phyloP scores from a whole-genome alignment of 2,329 filamentous ascomycete genomes.

The Ophiosphaerella narmari region DNA sequence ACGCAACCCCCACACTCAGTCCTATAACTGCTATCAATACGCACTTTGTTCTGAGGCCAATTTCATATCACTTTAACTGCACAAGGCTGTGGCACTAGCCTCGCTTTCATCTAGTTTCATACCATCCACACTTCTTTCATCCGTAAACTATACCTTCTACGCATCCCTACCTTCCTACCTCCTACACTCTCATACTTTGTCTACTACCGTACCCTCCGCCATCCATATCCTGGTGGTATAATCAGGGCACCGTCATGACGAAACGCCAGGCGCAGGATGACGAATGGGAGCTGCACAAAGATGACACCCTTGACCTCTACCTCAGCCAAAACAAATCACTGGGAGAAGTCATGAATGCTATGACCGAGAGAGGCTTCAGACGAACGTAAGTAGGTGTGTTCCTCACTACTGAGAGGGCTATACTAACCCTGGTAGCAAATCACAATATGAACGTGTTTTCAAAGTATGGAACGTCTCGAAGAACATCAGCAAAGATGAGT shows the following conservation, averaged over 20 bases:
- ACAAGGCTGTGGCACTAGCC: no score
- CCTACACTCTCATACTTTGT: no score
- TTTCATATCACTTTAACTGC: no score
- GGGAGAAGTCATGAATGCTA: slow-evolving; percentile 4
- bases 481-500: slow-evolving; percentile 5
- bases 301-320: slow-evolving; percentile 6
- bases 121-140: no score
- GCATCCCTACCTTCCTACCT: no score
- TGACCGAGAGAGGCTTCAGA: slow-evolving; percentile 8
- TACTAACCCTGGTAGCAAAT: slow-evolving; percentile 3
- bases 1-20: neutral
- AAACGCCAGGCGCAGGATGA: slow-evolving; percentile 8
- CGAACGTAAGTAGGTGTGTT: slow-evolving; percentile 6
- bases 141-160: no score
- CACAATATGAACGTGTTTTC: slow-evolving; percentile 8
- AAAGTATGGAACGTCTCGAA: slow-evolving; percentile 7
- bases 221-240: neutral
- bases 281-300: slow-evolving; percentile 6
- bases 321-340: slow-evolving; percentile 1
- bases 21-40: neutral
- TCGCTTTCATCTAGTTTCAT: no score
- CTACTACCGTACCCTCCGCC: neutral
- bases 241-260: slow-evolving; percentile 1
- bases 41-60: no score
- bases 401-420: neutral